Conservation (phyloP, 2,329 filamentous ascomycete genomes). For the Alternaria metachromatica region DNA sequence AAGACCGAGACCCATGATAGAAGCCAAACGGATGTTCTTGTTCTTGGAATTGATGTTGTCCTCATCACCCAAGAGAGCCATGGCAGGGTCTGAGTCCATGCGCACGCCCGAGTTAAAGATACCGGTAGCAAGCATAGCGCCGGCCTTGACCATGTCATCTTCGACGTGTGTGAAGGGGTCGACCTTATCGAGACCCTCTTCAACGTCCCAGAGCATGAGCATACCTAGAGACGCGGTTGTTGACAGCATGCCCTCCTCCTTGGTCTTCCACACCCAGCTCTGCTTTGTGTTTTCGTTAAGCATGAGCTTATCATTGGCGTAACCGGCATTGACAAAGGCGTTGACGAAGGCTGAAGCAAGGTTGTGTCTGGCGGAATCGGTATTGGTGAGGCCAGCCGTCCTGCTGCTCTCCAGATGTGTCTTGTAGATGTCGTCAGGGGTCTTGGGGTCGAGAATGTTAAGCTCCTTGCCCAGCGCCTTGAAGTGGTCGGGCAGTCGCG, state of each 20-base stretch:
- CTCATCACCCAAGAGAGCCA: conserved; percentile 82
- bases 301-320: conserved; percentile 98
- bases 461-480: conserved; percentile 93
- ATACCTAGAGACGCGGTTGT: conserved; percentile 94
- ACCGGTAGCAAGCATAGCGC: conserved; percentile 89
- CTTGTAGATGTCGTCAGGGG: conserved; percentile 99
- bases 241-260: conserved; percentile 96
- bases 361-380: conserved; percentile 95
- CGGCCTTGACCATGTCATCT: conserved; percentile 86
- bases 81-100: conserved; percentile 85
- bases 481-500: conserved; percentile 88
- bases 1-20: conserved; percentile 94
- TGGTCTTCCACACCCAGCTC: conserved; percentile 99
- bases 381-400: conserved; percentile 89
- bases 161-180: conserved; percentile 89
- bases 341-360: conserved; percentile 96
- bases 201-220: conserved; percentile 90
- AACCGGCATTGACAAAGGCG: conserved; percentile 94
- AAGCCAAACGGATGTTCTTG: conserved; percentile 77
- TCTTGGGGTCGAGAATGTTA: conserved; percentile 95
- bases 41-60: conserved; percentile 82
- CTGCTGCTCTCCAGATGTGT: conserved; percentile 95
- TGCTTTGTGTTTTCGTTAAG: conserved; percentile 81
- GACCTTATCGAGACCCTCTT: conserved; percentile 89
- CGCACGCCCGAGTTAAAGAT: conserved; percentile 94